Conservation (phyloP, 768 basidiomycete species). For the Russula olivacea region DNA sequence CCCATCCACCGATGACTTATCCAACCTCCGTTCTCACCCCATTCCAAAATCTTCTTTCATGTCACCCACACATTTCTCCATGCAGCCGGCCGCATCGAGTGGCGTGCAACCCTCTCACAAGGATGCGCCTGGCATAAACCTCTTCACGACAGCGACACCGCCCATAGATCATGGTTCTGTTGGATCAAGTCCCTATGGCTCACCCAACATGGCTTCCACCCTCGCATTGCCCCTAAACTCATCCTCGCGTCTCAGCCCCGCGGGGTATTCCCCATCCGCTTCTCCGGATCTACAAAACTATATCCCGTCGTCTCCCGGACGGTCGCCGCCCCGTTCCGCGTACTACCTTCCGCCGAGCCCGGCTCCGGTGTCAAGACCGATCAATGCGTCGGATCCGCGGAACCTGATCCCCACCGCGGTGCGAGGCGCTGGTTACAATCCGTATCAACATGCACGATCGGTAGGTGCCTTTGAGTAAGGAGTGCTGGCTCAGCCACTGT, state of each 20-base stretch:
- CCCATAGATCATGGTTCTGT: not conserved
- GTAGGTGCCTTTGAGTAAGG: constrained; percentile 4
- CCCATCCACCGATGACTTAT: not conserved
- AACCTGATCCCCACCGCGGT: constrained; percentile 21
- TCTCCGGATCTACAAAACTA: constrained; percentile 8
- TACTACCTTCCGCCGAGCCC: constrained; percentile 7
- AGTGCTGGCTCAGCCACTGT: not conserved
- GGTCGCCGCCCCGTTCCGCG: not conserved
- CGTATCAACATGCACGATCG: constrained; percentile 16
- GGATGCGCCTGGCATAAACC: not conserved
- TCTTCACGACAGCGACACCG: constrained; percentile 9
- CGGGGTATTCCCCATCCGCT: not conserved
- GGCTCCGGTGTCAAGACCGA: not conserved
- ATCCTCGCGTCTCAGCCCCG: not conserved
- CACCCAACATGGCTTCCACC: not conserved
- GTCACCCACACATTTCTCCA: not conserved
- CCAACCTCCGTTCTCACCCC: not conserved
- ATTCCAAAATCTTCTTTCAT: not conserved
- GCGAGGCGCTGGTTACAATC: constrained; percentile 23
- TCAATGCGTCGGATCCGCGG: constrained; percentile 15
- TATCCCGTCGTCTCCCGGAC: constrained; percentile 6
- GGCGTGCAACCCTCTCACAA: not conserved
- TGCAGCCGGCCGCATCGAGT: not conserved
- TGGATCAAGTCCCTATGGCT: not conserved
- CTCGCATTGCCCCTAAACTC: not conserved